Base-by-base conservation (phyloP, 2,329 filamentous ascomycete species). In the Capronia americana region DNA sequence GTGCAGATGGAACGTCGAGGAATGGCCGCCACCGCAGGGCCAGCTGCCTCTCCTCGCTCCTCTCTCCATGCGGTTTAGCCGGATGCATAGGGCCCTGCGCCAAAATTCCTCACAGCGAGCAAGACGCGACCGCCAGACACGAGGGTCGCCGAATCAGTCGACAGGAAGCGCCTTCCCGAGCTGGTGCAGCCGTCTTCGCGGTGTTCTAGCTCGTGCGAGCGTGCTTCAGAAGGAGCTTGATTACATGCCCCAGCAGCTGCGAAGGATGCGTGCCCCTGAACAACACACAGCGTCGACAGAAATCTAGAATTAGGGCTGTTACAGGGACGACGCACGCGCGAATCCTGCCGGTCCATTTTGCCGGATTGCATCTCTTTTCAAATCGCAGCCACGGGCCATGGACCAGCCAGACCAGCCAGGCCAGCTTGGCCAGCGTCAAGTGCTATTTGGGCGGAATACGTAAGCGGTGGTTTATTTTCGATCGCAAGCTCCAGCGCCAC, bases 401-500 rank as follows among this genome's bases (percentile, higher is more conserved):
- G 62, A 62, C 20, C 28, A 48, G 44, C 58, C 55, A 28, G 44
- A 28, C 46, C 67, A 53, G 58, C 57, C 28, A 28, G 28, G 28
- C 28, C 28, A 46, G 44, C 58, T 56, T 26, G 38, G 32, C 46
- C 67, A 48, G 58, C 57, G 60, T 57, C 65, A 51, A 58, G 65
- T 50, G 54, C 61, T 70, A 20, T 71, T 65, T 67, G 66, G 64
- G n/a, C n/a, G 38, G 44, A 54, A 67, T 67, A 65, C 60, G 65
- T 68, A 68, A 66, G 65, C 64, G 30, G 61, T 60, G 30, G 62
- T 62, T 44, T 66, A 70, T 71, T 68, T 70, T 66, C 38, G 63
- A 68, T 50, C 20, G 46, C 28, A 26, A 24, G 23, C 28, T 32
- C 46, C 61, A 50, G 28, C 14, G 46, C 44, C 61, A 60, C 28